A percentile compares a stretch with the other conserved stretches of the same genome.
These are phyloP conservation scores for Oryza rufipogon DNA, from an alignment of 176 grass and related monocot genomes.

Conservation along the genomic window DNA sequence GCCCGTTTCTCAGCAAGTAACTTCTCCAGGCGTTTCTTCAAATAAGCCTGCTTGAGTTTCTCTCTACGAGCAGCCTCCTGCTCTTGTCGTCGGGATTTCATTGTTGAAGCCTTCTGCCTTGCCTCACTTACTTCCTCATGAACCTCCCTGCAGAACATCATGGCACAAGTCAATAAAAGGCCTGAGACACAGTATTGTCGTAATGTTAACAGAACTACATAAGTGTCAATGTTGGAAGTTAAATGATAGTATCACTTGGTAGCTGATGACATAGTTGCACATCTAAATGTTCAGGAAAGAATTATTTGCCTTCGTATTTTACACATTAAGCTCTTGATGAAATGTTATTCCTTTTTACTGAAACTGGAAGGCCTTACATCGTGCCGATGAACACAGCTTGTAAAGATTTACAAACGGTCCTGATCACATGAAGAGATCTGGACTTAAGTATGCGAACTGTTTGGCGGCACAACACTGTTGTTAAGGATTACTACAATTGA, in stretches of 20 bases:
- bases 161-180: slow-evolving; percentile 34
- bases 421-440: slow-evolving; percentile 27
- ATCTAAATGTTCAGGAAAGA: background rate
- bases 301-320: background rate
- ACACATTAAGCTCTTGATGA: background rate
- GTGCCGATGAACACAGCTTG: background rate
- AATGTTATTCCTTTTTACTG: background rate
- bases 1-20: slow-evolving; percentile 71
- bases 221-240: background rate
- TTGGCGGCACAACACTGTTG: background rate
- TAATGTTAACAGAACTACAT: background rate
- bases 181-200: slow-evolving; percentile 6
- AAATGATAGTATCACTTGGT: background rate
- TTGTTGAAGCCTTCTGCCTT: slow-evolving; percentile 71
- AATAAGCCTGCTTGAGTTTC: slow-evolving; percentile 90
- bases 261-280: background rate
- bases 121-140: slow-evolving; percentile 88
- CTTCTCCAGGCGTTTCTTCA: slow-evolving; percentile 91
- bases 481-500: background rate
- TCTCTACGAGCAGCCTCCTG: slow-evolving; percentile 79
- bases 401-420: slow-evolving; percentile 17
- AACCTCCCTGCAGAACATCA: slow-evolving; percentile 69
- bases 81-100: slow-evolving; percentile 79
- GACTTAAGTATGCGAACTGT: background rate
- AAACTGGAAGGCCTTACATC: background rate